Conservation (phyloP, 179 eudicot genomes). For the Patellifolia procumbens region DNA sequence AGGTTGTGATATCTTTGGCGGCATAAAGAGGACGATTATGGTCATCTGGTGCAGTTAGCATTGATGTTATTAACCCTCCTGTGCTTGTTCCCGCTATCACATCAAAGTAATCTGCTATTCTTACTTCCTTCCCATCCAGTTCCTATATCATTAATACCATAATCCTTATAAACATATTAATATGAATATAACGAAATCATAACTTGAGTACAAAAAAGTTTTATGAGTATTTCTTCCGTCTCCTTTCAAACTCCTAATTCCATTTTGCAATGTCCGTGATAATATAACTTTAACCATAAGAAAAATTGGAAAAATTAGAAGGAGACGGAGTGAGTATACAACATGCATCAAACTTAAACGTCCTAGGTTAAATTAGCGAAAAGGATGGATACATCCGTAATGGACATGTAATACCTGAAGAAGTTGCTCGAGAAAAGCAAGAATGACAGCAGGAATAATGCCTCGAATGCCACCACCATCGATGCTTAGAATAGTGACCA, state of each 20-base stretch:
- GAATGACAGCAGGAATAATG: constrained; percentile 36
- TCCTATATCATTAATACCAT: constrained; percentile 24
- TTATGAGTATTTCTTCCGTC: too few relatives aligned
- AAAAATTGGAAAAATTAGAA: too few relatives aligned
- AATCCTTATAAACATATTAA: too few relatives aligned
- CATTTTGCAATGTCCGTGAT: too few relatives aligned
- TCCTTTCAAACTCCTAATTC: too few relatives aligned
- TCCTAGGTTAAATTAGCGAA: not conserved
- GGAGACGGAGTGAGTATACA: too few relatives aligned
- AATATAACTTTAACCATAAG: too few relatives aligned
- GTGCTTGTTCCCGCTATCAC: constrained; percentile 60
- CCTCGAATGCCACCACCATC: constrained; percentile 41
- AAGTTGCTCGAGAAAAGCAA: constrained; percentile 32
- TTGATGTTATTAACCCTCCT: constrained; percentile 48
- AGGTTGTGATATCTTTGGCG: constrained; percentile 43
- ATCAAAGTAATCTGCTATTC: constrained; percentile 59
- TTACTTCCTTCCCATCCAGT: constrained; percentile 47
- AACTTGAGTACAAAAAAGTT: too few relatives aligned
- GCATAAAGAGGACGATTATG: constrained; percentile 48
- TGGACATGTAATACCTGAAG: constrained; percentile 29
- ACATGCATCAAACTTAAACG: too few relatives aligned
- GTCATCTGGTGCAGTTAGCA: constrained; percentile 47
- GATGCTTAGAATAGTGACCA: constrained; percentile 30
- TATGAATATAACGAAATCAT: too few relatives aligned
- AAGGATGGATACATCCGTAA: not conserved